These are phyloP conservation scores for Ganoderma sinense DNA, from an alignment of 1,284 basidiomycete genomes.

Conservation along the genomic window DNA sequence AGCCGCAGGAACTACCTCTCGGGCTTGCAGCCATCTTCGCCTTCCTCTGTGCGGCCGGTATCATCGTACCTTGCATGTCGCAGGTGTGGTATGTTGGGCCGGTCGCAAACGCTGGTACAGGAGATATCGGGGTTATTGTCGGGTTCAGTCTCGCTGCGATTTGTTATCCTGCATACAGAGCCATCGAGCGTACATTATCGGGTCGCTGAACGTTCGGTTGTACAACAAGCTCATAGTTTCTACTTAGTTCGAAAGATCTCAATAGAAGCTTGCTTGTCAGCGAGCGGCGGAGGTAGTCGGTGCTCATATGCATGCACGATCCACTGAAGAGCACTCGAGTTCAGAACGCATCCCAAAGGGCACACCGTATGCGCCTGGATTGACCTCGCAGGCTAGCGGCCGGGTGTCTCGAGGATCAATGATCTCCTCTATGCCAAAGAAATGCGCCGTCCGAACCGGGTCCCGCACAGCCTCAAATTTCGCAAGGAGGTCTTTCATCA, in stretches of 20 bases:
- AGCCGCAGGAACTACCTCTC: constrained; percentile 47
- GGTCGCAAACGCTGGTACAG: constrained; percentile 54
- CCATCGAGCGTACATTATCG: constrained; percentile 42
- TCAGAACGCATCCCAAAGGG: not conserved
- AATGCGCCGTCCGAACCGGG: constrained; percentile 47
- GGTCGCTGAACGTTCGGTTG: constrained; percentile 11
- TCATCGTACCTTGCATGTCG: constrained; percentile 66
- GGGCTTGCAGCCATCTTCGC: constrained; percentile 60
- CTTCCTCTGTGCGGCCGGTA: constrained; percentile 55
- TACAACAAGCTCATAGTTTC: constrained; percentile 15
- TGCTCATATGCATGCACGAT: constrained; percentile 22
- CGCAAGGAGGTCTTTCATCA: constrained; percentile 45
- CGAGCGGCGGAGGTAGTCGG: constrained; percentile 17
- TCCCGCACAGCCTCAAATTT: constrained; percentile 49
- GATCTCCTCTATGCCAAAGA: constrained; percentile 52
- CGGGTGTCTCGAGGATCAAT: constrained; percentile 52
- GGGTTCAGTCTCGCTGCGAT: constrained; percentile 51
- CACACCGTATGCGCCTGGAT: constrained; percentile 10
- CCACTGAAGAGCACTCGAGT: constrained; percentile 16
- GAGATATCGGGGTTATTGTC: constrained; percentile 63
- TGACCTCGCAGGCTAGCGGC: constrained; percentile 47
- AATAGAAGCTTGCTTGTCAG: not conserved
- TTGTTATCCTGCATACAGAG: constrained; percentile 49
- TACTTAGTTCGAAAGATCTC: constrained; percentile 10
- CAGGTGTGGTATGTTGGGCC: constrained; percentile 66